phyloP scores from a whole-genome alignment of 345 rosid species.

The Boechera stricta region DNA sequence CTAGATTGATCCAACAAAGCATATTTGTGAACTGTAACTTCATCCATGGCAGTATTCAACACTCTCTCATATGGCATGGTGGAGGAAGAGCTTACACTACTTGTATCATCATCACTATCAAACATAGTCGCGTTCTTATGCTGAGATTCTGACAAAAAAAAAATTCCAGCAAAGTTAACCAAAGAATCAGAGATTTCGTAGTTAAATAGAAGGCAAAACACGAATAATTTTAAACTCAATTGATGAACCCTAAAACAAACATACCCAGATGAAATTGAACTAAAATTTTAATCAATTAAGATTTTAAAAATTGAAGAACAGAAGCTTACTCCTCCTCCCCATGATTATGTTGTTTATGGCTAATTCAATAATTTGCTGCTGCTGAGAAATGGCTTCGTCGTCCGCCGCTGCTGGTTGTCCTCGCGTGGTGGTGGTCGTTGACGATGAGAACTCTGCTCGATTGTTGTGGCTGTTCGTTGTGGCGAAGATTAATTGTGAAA shows the following conservation, averaged over 20 bases:
- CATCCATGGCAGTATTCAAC: no score
- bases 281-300: not conserved
- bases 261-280: slow-evolving; percentile 27
- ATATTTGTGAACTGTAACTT: slow-evolving; percentile 68
- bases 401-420: no score
- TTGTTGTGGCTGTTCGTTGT: no score
- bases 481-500: no score
- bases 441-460: no score
- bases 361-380: slow-evolving; percentile 1
- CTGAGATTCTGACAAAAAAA: slow-evolving; percentile 25
- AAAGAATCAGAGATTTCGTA: not conserved
- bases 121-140: slow-evolving; percentile 49
- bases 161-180: slow-evolving; percentile 1
- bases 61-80: slow-evolving; percentile 45
- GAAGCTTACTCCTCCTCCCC: slow-evolving; percentile 72
- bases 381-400: no score
- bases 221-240: not conserved
- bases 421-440: no score
- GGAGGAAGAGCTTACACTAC: slow-evolving; percentile 81
- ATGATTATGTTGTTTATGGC: slow-evolving; percentile 44
- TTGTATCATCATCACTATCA: slow-evolving; percentile 82
- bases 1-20: slow-evolving; percentile 73
- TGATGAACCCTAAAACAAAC: not conserved
- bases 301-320: not conserved
- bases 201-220: not conserved